These are phyloP conservation scores for Musa schizocarpa DNA, from an alignment of 176 grass and related monocot species.

Conservation along the genomic window DNA sequence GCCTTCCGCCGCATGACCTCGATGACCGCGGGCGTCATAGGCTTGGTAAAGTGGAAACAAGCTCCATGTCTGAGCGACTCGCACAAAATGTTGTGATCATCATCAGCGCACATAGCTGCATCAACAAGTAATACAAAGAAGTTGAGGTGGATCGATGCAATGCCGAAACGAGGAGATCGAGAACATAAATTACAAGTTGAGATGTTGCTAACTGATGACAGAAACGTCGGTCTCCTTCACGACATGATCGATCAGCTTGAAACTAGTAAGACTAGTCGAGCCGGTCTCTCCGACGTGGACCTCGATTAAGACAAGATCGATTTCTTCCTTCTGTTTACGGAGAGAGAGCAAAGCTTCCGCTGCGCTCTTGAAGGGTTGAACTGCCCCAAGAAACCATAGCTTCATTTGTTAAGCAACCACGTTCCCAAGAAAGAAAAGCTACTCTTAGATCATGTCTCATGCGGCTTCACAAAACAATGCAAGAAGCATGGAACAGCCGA, in stretches of 20 bases:
- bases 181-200: too few species aligned
- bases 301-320: not conserved
- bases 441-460: too few species aligned
- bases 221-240: not conserved
- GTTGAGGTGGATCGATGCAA: too few species aligned
- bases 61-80: not conserved
- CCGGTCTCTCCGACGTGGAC: not conserved
- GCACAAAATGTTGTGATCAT: not conserved
- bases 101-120: not conserved
- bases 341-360: not conserved
- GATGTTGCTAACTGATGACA: not conserved
- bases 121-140: not conserved
- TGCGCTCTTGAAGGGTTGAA: not conserved
- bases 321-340: not conserved
- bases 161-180: too few species aligned
- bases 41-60: not conserved
- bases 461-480: too few species aligned
- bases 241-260: not conserved
- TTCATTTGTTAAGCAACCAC: too few species aligned
- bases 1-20: slow-evolving; percentile 1
- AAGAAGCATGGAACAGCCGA: too few species aligned
- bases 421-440: too few species aligned
- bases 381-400: not conserved
- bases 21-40: not conserved
- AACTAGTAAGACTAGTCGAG: not conserved